Conservation (phyloP, 2,329 filamentous ascomycete genomes). For the Sclerotiophoma versabilis region DNA sequence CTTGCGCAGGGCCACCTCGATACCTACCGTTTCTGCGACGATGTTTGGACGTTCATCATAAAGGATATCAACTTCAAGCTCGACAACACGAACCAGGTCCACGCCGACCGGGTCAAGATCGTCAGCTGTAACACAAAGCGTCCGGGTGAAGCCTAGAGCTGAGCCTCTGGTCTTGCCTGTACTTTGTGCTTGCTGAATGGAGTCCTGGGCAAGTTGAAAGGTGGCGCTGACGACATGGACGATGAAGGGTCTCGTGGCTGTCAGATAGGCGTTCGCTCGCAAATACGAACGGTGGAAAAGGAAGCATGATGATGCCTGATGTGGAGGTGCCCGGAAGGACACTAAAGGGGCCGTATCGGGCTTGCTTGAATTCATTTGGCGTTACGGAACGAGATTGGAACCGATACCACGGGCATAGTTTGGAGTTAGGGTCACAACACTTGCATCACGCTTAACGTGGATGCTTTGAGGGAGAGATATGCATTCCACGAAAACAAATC, state of each 20-base stretch:
- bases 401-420: slow-evolving; percentile 31
- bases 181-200: slow-evolving; percentile 6
- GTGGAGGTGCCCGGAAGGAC: background rate
- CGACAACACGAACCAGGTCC: slow-evolving; percentile 77
- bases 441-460: slow-evolving; percentile 9
- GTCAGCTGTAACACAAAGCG: slow-evolving; percentile 96
- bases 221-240: background rate
- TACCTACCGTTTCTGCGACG: slow-evolving; percentile 98
- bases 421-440: slow-evolving; percentile 23
- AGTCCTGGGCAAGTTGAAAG: background rate
- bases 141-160: slow-evolving; percentile 62
- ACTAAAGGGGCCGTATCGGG: background rate
- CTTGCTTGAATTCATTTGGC: slow-evolving; percentile 12
- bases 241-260: too few relatives aligned
- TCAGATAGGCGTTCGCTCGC: too few relatives aligned
- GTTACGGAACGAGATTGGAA: slow-evolving; percentile 23
- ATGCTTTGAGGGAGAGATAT: background rate
- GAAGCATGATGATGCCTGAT: too few relatives aligned
- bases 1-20: slow-evolving; percentile 82
- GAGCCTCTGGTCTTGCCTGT: slow-evolving; percentile 9
- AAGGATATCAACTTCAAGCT: slow-evolving; percentile 99
- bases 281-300: too few relatives aligned
- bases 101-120: slow-evolving; percentile 95
- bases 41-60: slow-evolving; percentile 99
- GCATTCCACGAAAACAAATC: background rate